These are phyloP conservation scores for Colletotrichum gloeosporioides DNA, from an alignment of 2,329 filamentous ascomycete genomes.

Conservation along the genomic window DNA sequence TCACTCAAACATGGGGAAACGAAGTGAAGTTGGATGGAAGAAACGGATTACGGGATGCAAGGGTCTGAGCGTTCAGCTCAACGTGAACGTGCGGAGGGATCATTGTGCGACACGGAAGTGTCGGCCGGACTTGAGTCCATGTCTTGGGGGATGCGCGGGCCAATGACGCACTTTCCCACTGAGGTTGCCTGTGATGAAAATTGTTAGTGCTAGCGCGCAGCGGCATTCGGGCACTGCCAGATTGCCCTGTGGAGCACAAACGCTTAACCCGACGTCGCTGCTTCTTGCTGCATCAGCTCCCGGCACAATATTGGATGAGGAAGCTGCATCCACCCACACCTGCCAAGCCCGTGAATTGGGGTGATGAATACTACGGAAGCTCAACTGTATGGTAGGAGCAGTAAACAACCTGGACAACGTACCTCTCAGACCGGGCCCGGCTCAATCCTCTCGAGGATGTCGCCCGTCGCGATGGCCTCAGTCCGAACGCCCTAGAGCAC, in stretches of 20 bases:
- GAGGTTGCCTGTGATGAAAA: neutral
- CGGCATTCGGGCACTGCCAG: neutral
- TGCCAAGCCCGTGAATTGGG: neutral
- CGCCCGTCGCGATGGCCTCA: neutral
- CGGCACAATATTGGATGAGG: neutral
- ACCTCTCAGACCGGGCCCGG: neutral
- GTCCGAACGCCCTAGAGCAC: neutral
- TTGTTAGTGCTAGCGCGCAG: constrained; percentile 11
- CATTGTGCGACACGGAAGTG: constrained; percentile 2
- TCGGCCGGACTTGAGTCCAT: constrained; percentile 1
- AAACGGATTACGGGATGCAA: neutral
- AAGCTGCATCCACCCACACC: neutral
- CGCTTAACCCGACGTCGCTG: neutral
- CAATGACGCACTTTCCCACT: constrained; percentile 9
- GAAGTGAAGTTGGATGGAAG: neutral
- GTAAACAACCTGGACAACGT: neutral
- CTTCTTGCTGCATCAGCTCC: neutral
- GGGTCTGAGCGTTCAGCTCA: neutral
- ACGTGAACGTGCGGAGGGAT: neutral
- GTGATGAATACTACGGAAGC: neutral
- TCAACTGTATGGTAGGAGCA: neutral
- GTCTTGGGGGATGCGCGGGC: neutral
- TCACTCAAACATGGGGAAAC: neutral
- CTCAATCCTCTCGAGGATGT: neutral
- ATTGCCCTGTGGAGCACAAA: neutral